Conservation (phyloP, 2,329 filamentous ascomycete species). For the Colletotrichum echinochloae region DNA sequence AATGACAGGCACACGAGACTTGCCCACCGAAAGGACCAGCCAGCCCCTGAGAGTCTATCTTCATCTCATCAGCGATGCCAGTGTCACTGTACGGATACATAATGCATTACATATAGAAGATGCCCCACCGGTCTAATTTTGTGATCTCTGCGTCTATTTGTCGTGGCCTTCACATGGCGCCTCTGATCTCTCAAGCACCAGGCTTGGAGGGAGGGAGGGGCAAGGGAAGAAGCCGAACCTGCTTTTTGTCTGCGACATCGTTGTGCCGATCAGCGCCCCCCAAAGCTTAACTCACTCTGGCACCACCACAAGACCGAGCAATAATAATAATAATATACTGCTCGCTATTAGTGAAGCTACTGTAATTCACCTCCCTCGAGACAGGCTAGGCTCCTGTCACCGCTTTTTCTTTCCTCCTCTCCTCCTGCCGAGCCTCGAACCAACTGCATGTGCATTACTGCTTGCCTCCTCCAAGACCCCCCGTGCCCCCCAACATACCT, state of each 20-base stretch:
- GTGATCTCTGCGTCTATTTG: conserved; percentile 13
- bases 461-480: not conserved
- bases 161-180: conserved; percentile 29
- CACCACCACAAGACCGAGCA: not conserved
- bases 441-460: not conserved
- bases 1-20: not conserved
- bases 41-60: conserved; percentile 12
- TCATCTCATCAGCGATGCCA: conserved; percentile 24
- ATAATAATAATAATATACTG: not conserved
- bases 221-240: not conserved
- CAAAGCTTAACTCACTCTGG: conserved; percentile 39
- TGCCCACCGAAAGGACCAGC: not conserved
- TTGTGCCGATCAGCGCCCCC: conserved; percentile 36
- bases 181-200: conserved; percentile 2
- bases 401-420: not conserved
- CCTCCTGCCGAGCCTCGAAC: not conserved
- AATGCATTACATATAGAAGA: conserved; percentile 22
- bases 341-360: not conserved
- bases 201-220: not conserved
- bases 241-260: conserved; percentile 36
- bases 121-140: conserved; percentile 27
- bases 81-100: conserved; percentile 6
- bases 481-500: not conserved
- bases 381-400: conserved; percentile 3
- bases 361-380: not conserved